Base-by-base conservation (phyloP, 352 stramenopile species). In the Globisporangium mamillatum region DNA sequence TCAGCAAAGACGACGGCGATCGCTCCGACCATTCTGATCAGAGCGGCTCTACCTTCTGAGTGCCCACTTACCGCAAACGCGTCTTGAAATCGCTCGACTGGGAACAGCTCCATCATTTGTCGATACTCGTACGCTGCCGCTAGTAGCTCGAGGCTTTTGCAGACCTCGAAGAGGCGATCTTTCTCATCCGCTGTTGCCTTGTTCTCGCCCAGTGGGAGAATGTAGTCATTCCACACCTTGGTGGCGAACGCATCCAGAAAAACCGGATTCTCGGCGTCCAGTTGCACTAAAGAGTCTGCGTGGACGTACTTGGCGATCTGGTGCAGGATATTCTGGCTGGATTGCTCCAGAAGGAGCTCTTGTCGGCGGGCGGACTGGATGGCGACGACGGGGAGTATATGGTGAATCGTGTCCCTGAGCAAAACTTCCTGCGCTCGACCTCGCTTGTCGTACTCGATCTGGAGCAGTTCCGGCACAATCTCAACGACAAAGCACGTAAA, bases 401-500 rank as follows among this genome's bases (percentile, higher is more conserved):
- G 68, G 18, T 74, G 58, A 12, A 85, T 60, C 0, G 68, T 74
- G 16, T 75, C 65, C 41, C 80, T 78, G 9, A 86, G 27, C 2
- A 57, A 20, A 25, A 25, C 50, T n/a, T 25, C 22, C 50, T 32
- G 50, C 50, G 12, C 75, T 32, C 57, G 25, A 16, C 72, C 79
- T n/a, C 70, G 70, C 9, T 61, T 1, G 55, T 84, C 77, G 36
- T 81, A 81, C 57, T 77, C 66, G 9, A 67, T 70, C 32, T 69
- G 66, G 14, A 89, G 55, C 0, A 84, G 57, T 0, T 69, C 65
- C 0, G 81, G 73, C 12, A 78, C 66, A 2, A 79, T 68, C 29
- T 82, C 72, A 8, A 84, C 27, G 57, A 89, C 83, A 0, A 57
- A 60, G 57, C 70, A 67, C 8, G 76, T 63, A 3, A 79, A 83